Percentiles rank a stretch among this genome's conserved stretches.
Conservation (phyloP, 73 alveolate species). For the Paramecium pentaurelia region DNA sequence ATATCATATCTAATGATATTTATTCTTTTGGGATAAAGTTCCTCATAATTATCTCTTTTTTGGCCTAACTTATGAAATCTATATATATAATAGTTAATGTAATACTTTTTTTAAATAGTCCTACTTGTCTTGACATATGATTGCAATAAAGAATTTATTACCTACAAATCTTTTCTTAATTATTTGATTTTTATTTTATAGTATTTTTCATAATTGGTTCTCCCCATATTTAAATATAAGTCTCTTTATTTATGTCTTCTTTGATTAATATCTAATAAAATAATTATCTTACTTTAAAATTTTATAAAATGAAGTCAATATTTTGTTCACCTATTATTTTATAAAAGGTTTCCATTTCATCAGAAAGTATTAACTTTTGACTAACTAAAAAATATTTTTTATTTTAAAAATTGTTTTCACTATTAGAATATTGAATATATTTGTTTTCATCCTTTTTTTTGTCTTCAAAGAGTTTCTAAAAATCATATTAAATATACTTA, state of each 20-base stretch:
- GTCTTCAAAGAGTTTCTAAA: background rate
- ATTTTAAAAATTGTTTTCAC: background rate
- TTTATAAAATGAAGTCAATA: background rate
- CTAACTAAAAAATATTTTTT: background rate
- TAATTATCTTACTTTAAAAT: background rate
- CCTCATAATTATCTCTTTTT: background rate
- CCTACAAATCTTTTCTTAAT: background rate
- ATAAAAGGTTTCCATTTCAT: constrained; percentile 19
- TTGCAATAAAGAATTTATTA: constrained; percentile 14
- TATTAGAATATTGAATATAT: background rate
- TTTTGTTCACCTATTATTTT: background rate
- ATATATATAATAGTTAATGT: too few relatives aligned
- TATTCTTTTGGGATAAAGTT: background rate
- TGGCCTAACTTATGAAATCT: background rate
- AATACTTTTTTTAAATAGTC: constrained; percentile 19
- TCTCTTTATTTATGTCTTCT: background rate
- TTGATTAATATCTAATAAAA: background rate
- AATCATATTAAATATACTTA: background rate
- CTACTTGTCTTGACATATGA: constrained; percentile 40
- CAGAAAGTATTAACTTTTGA: background rate
- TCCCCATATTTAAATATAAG: constrained; percentile 19
- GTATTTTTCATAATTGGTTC: background rate
- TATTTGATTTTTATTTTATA: background rate
- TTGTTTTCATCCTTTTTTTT: background rate
- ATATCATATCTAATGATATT: background rate